Percentiles rank a stretch among this genome's conserved stretches.
These are phyloP conservation scores for Zalaria obscura DNA, from an alignment of 2,329 filamentous ascomycete genomes.

Conservation along the genomic window DNA sequence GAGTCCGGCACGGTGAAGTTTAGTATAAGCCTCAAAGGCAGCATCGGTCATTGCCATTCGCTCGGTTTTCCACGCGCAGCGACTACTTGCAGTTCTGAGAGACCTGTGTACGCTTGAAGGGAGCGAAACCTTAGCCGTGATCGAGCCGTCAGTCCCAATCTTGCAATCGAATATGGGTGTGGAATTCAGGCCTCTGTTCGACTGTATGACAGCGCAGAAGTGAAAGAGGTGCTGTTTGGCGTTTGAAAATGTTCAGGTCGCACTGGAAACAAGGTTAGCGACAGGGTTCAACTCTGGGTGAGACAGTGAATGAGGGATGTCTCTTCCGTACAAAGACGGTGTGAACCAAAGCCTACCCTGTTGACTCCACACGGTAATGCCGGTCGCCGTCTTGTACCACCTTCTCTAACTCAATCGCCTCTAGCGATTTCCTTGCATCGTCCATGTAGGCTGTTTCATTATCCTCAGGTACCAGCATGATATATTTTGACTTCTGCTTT, in stretches of 20 bases:
- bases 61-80: slow-evolving; percentile 60
- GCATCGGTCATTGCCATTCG: slow-evolving; percentile 65
- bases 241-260: slow-evolving; percentile 57
- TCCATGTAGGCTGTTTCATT: slow-evolving; percentile 47
- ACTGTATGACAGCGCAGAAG: slow-evolving; percentile 55
- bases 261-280: slow-evolving; percentile 28
- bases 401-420: slow-evolving; percentile 35
- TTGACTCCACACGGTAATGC: slow-evolving; percentile 27
- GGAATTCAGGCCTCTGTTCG: slow-evolving; percentile 45
- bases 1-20: slow-evolving; percentile 54
- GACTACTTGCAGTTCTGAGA: slow-evolving; percentile 12
- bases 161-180: slow-evolving; percentile 52
- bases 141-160: slow-evolving; percentile 12
- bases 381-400: slow-evolving; percentile 23
- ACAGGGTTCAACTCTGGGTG: not conserved
- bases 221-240: slow-evolving; percentile 66
- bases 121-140: slow-evolving; percentile 51
- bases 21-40: slow-evolving; percentile 64
- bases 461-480: slow-evolving; percentile 32
- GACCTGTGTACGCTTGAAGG: slow-evolving; percentile 52
- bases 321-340: too few relatives aligned
- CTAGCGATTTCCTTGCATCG: slow-evolving; percentile 37
- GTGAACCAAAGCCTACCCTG: slow-evolving; percentile 19
- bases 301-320: too few relatives aligned
- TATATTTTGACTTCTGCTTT: slow-evolving; percentile 40